A percentile compares a stretch with the other conserved stretches of the same genome.
Conservation (phyloP, 495 filamentous ascomycete species). For the Beverwykella pulmonaria region DNA sequence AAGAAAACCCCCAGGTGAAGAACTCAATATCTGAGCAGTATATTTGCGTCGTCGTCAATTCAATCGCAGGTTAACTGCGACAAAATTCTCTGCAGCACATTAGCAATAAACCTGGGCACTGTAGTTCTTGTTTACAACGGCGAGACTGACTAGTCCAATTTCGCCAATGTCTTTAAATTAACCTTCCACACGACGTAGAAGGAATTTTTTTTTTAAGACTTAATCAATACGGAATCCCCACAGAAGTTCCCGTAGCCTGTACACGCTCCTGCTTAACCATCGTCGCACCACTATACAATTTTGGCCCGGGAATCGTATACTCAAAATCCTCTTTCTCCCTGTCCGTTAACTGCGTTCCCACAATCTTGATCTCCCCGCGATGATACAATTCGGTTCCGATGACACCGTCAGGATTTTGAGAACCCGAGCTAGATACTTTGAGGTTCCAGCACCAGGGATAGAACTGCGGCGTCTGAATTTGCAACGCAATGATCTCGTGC, state of each 20-base stretch:
- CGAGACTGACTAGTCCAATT: too few species aligned
- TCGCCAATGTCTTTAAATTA: too few species aligned
- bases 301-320: not conserved
- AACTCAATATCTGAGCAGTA: too few species aligned
- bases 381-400: not conserved
- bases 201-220: too few species aligned
- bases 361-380: not conserved
- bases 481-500: not conserved
- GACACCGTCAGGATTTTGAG: not conserved
- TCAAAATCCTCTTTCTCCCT: not conserved
- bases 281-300: not conserved
- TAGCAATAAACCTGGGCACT: too few species aligned
- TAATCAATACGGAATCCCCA: not conserved
- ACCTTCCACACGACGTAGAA: too few species aligned
- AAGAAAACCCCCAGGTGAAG: too few species aligned
- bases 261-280: not conserved
- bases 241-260: not conserved
- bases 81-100: too few species aligned
- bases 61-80: too few species aligned
- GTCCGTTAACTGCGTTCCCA: not conserved
- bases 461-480: not conserved
- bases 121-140: too few species aligned
- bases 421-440: not conserved
- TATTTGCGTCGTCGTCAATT: too few species aligned
- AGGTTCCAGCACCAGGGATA: not conserved